phyloP scores from a whole-genome alignment of 176 grass and related monocot species.

The Cocos nucifera region DNA sequence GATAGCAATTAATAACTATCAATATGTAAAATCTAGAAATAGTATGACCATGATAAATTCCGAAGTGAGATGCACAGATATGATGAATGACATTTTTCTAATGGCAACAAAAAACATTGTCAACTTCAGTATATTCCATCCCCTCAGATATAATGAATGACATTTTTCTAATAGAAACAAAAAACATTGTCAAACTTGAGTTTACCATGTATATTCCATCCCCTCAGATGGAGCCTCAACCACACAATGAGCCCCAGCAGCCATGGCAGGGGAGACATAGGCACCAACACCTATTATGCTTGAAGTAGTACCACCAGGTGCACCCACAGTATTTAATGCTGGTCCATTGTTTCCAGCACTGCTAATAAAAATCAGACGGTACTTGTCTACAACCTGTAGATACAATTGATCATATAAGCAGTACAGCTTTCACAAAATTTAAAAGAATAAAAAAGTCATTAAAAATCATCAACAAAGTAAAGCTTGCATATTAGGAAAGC shows the following conservation, averaged over 20 bases:
- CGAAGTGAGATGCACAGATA: too few species aligned
- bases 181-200: neutral
- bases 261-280: slow-evolving; percentile 97
- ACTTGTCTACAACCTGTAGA: slow-evolving; percentile 76
- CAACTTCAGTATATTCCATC: slow-evolving; percentile 56
- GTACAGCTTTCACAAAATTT: slow-evolving; percentile 1
- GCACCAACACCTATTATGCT: slow-evolving; percentile 97
- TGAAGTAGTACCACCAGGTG: slow-evolving; percentile 90
- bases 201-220: slow-evolving; percentile 93
- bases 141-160: slow-evolving; percentile 19
- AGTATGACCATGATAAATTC: too few species aligned
- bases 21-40: too few species aligned
- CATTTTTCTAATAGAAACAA: too few species aligned
- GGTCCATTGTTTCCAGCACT: slow-evolving; percentile 90
- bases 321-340: slow-evolving; percentile 84
- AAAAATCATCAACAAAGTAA: neutral
- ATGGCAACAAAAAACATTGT: too few species aligned
- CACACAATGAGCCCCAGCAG: slow-evolving; percentile 90
- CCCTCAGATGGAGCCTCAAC: slow-evolving; percentile 76
- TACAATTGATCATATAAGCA: slow-evolving; percentile 21
- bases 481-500: slow-evolving; percentile 4
- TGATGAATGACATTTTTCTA: too few species aligned
- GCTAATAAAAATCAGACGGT: slow-evolving; percentile 89
- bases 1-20: too few species aligned
- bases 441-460: slow-evolving; percentile 14